Evolutionary conservation across 2,329 filamentous ascomycete species (phyloP).

Genomic region (Verticillium alfalfae): DNA sequence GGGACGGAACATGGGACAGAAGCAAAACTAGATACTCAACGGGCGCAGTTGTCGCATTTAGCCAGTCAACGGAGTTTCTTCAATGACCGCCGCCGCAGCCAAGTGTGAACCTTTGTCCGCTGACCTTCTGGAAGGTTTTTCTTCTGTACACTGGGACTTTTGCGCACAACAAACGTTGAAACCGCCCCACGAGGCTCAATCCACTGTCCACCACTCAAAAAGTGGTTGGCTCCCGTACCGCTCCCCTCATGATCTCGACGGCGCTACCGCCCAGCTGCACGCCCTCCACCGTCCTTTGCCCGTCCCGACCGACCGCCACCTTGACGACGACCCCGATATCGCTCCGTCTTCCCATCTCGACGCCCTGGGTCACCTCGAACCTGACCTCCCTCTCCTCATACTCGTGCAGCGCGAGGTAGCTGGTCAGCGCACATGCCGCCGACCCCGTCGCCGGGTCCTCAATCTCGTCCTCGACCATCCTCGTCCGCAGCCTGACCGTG

Average conservation of each 20-base stretch:
- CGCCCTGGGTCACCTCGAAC: constrained; percentile 11
- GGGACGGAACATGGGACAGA: too few species aligned
- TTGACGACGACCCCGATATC: constrained; percentile 5
- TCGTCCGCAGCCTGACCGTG: constrained; percentile 40
- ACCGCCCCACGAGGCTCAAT: too few species aligned
- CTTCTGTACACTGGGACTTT: too few species aligned
- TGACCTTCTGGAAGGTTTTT: too few species aligned
- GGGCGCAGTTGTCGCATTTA: too few species aligned
- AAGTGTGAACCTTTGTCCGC: too few species aligned
- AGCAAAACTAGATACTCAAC: too few species aligned
- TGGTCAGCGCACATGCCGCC: constrained; percentile 51
- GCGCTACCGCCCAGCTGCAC: constrained; percentile 8
- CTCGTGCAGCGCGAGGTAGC: constrained; percentile 35
- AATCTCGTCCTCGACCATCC: constrained; percentile 50
- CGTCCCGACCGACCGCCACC: not conserved
- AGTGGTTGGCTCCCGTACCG: not conserved
- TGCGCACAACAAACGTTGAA: too few species aligned
- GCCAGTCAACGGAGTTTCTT: too few species aligned
- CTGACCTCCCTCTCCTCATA: constrained; percentile 14
- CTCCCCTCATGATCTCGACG: constrained; percentile 6
- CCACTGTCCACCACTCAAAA: too few species aligned
- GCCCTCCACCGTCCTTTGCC: constrained; percentile 1
- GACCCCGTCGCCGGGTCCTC: constrained; percentile 61
- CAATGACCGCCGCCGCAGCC: too few species aligned
- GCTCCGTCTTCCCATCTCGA: constrained; percentile 10